Evolutionary conservation across 2,329 filamentous ascomycete genomes (phyloP), one percentile per base, ranked within the genome.

Genomic region (Setomelanomma holmii): DNA sequence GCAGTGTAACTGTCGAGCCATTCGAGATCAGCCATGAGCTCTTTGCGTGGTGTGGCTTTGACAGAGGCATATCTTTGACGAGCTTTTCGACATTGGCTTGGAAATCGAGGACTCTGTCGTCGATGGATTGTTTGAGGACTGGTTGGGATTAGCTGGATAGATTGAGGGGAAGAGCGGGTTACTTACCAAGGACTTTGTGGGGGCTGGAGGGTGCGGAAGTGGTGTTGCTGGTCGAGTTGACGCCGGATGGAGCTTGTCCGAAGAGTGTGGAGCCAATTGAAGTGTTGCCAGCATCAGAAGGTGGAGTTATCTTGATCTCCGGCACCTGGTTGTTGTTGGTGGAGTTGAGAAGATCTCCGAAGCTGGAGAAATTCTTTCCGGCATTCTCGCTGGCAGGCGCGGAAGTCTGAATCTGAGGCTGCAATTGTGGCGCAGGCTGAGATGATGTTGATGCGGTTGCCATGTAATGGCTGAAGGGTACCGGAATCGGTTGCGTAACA

Each of bases 351-450:
- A 45, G 11, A 4, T 17, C 42, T 16, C 16, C 30, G 30, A 45
- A 45, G 42, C 42, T 45, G 5, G 42, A 10, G 19, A 45, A 45
- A 30, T 45, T 45, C 20, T 35, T n/a, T 8, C 27, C 30, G 11
- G 19, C 19, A 36, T 34, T 33, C 5, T 8, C 7, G 5, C 6
- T 24, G 19, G 19, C 40, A 41, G 39, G 20, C 16, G 30, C 20
- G 10, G 6, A 19, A 5, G 4, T 10, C 10, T 17, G 16, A n/a
- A n/a, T 3, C 14, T 16, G 34, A n/a, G 34, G 34, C 34, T 17
- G 16, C 11, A 2, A 2, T 7, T 17, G 34, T 4, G 4, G 11
- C 7, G 20, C 21, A 24, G 27, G 27, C 27, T 30, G 27, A 8
- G 5, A 30, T 30, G 27, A 14, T 30, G 27, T 14, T 30, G 27